Percentiles rank a stretch among this genome's conserved stretches.
Evolutionary conservation across 2,329 filamentous ascomycete genomes (phyloP).

Genomic region (Coniochaeta ligniaria): DNA sequence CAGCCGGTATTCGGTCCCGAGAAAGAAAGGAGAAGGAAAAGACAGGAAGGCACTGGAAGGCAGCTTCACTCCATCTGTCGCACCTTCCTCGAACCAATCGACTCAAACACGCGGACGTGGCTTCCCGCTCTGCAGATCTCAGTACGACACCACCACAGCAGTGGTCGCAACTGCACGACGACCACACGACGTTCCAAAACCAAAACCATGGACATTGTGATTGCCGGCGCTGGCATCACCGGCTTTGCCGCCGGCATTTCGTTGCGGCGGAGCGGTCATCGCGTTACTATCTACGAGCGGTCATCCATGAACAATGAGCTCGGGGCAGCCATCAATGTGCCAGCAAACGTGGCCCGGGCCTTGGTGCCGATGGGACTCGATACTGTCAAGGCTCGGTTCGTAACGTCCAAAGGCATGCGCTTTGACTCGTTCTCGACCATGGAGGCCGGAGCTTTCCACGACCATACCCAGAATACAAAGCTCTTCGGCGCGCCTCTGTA

Average conservation of each 20-base stretch:
- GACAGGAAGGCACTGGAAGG: too few species aligned
- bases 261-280: constrained; percentile 16
- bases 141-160: neutral
- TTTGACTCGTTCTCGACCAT: constrained; percentile 2
- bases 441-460: neutral
- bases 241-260: constrained; percentile 22
- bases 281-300: constrained; percentile 19
- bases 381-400: constrained; percentile 11
- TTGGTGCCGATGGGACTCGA: constrained; percentile 25
- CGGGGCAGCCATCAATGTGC: constrained; percentile 30
- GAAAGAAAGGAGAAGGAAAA: neutral
- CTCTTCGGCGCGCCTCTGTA: constrained; percentile 12
- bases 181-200: neutral
- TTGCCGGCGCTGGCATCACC: constrained; percentile 23
- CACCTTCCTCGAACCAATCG: neutral
- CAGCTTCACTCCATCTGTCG: neutral
- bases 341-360: constrained; percentile 25
- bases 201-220: constrained; percentile 4
- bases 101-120: neutral
- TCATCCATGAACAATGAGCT: constrained; percentile 26
- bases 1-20: neutral
- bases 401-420: constrained; percentile 7
- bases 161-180: neutral
- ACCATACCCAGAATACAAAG: constrained; percentile 1
- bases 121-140: neutral